A percentile compares a stretch with the other conserved stretches of the same genome.
Conservation (phyloP, 2,329 filamentous ascomycete species). For the Beauveria pseudobassiana region DNA sequence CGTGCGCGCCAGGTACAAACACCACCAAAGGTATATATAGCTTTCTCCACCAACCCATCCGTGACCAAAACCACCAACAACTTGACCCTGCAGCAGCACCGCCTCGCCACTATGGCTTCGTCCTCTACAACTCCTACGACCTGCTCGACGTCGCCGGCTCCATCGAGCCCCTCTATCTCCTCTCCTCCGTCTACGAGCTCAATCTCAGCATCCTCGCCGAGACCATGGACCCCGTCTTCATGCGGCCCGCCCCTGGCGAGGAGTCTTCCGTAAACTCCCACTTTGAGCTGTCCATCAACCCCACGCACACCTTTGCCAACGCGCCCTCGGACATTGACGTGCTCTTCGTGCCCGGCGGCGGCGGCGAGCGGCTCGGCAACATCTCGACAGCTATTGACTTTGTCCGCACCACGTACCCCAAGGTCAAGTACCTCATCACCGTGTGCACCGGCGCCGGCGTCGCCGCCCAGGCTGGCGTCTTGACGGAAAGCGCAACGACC, state of each 20-base stretch:
- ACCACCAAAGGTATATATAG: not conserved
- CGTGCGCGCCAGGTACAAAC: not conserved
- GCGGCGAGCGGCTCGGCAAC: constrained; percentile 31
- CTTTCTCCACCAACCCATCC: not conserved
- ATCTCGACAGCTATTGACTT: constrained; percentile 28
- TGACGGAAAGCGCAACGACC: constrained; percentile 57
- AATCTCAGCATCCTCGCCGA: constrained; percentile 32
- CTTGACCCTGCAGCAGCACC: not conserved
- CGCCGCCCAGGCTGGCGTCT: constrained; percentile 47
- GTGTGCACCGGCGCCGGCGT: constrained; percentile 58
- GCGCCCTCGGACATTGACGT: constrained; percentile 43
- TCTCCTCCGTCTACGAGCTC: constrained; percentile 24
- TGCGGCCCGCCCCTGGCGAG: constrained; percentile 15
- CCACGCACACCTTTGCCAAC: constrained; percentile 43
- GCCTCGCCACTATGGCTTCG: constrained; percentile 1
- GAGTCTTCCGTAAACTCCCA: constrained; percentile 19
- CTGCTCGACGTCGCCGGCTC: constrained; percentile 32
- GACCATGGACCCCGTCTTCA: constrained; percentile 31
- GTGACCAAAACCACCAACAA: not conserved
- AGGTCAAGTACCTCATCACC: constrained; percentile 51
- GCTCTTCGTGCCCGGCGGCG: constrained; percentile 56
- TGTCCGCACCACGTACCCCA: constrained; percentile 34
- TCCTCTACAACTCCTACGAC: constrained; percentile 10
- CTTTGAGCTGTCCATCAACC: constrained; percentile 27
- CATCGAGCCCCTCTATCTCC: constrained; percentile 35